Evolutionary conservation across 768 basidiomycete species (phyloP), one percentile per base, ranked within the genome.

Genomic region (Naganishia randhawae): DNA sequence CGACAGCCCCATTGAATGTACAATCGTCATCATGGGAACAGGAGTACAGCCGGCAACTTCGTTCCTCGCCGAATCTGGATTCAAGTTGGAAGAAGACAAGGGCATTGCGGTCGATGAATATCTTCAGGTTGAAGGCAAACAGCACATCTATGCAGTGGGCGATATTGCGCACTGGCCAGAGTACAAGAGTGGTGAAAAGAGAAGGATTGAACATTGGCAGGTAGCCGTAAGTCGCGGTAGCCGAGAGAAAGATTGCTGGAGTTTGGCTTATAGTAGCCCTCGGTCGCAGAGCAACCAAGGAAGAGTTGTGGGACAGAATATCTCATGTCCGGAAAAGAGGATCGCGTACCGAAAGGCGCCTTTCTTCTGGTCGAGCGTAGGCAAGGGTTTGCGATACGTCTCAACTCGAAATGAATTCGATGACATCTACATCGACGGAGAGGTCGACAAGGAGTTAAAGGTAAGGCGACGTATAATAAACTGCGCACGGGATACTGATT

Each of bases 121-220:
- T 65, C 78, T 94, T 67, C 82, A 84, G 63, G 87, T 93, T 9
- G 50, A 65, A 48, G 77, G 74, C 1, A 65, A 77, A 35, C 68
- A 74, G 22, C 71, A 77, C 68, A 61, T 78, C 65, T 78, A 74
- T 50, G 78, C 78, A 31, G 65, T 75, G 85, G 88, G 88, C 66
- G 91, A 92, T 78, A 89, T 94, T 73, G 91, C 91, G 0, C 83
- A 85, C 45, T 91, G 90, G 78, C 87, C 89, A 10, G 87, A 89
- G 70, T 90, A 89, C 79, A 89, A 89, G 11, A 86, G 89, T 67
- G 78, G 81, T 3, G 77, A 80, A 32, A 82, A 81, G 8, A 86
- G 87, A 16, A 81, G 91, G 55, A 87, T 94, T 67, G 92, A 95
- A 79, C 92, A 95, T 79, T 95, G 92, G 91, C 92, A 92, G 80